These are phyloP conservation scores for Talaromyces sp. DNA, from an alignment of 2,329 filamentous ascomycete species.

Conservation along the genomic window DNA sequence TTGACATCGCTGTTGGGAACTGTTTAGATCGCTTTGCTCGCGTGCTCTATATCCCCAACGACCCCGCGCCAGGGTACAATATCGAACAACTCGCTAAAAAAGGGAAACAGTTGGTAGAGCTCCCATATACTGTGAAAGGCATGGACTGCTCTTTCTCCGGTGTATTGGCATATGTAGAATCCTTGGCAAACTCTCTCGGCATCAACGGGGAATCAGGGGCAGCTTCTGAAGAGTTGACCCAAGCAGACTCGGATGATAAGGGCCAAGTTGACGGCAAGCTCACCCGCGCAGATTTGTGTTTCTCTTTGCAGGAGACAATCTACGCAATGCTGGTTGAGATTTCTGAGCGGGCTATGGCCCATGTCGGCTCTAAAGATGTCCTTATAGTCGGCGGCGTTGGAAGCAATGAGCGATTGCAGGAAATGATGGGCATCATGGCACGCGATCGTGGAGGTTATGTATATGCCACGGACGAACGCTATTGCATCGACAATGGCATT, in stretches of 20 bases:
- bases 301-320: slow-evolving; percentile 90
- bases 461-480: slow-evolving; percentile 92
- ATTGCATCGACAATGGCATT: slow-evolving; percentile 98
- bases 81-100: slow-evolving; percentile 90
- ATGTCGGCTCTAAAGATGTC: slow-evolving; percentile 86
- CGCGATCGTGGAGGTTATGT: slow-evolving; percentile 81
- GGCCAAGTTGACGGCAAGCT: slow-evolving; percentile 36
- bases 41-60: slow-evolving; percentile 85
- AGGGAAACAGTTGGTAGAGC: slow-evolving; percentile 67
- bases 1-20: slow-evolving; percentile 97
- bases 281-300: slow-evolving; percentile 82
- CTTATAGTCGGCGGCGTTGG: slow-evolving; percentile 94
- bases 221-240: slow-evolving; percentile 48
- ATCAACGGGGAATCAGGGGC: slow-evolving; percentile 27
- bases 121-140: slow-evolving; percentile 95
- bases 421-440: slow-evolving; percentile 99
- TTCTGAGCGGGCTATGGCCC: slow-evolving; percentile 96
- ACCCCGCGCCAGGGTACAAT: slow-evolving; percentile 95
- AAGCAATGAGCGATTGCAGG: slow-evolving; percentile 87
- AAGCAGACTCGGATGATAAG: slow-evolving; percentile 29
- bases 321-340: slow-evolving; percentile 98
- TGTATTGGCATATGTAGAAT: slow-evolving; percentile 78
- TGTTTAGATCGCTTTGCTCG: slow-evolving; percentile 94
- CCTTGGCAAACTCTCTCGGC: slow-evolving; percentile 58
- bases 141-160: slow-evolving; percentile 98